Evolutionary conservation across 495 filamentous ascomycete species (phyloP), one percentile per base, ranked within the genome.

Genomic region (Darksidea phi): DNA sequence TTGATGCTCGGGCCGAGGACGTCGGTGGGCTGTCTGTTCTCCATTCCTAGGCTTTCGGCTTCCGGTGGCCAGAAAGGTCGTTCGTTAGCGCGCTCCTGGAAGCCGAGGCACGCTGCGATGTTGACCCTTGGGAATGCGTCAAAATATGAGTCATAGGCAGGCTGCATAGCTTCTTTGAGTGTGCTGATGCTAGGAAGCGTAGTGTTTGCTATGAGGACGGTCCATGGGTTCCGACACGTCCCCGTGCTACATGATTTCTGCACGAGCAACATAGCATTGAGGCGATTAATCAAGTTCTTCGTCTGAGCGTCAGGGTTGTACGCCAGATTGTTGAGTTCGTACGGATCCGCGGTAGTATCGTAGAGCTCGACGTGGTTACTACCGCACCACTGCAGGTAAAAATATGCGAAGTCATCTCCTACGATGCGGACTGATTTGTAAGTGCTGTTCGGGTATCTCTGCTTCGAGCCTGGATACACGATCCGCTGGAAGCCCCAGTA

Each of bases 181-280:
- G n/a, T n/a, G n/a, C n/a, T n/a, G n/a, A n/a, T n/a, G n/a, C n/a
- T n/a, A n/a, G n/a, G n/a, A n/a, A n/a, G n/a, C n/a, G n/a, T n/a
- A n/a, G n/a, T n/a, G n/a, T n/a, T n/a, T n/a, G n/a, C n/a, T n/a
- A n/a, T n/a, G n/a, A n/a, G n/a, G n/a, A n/a, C n/a, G n/a, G n/a
- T n/a, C n/a, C n/a, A n/a, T n/a, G n/a, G n/a, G n/a, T n/a, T n/a
- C n/a, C n/a, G n/a, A n/a, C n/a, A n/a, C n/a, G n/a, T n/a, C n/a
- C n/a, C n/a, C n/a, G n/a, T n/a, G n/a, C n/a, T 78, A 74, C 86
- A 88, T 2, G 82, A 83, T 67, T 88, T 87, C 32, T 86, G 72
- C 2, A 88, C 82, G 24, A 88, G 75, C 1, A 88, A 75, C 1
- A 88, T 73, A 1, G 83, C 77, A 66, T 88, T 84, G 0, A 88